phyloP scores from a whole-genome alignment of 495 filamentous ascomycete species.

The Pyrenula aspistea region DNA sequence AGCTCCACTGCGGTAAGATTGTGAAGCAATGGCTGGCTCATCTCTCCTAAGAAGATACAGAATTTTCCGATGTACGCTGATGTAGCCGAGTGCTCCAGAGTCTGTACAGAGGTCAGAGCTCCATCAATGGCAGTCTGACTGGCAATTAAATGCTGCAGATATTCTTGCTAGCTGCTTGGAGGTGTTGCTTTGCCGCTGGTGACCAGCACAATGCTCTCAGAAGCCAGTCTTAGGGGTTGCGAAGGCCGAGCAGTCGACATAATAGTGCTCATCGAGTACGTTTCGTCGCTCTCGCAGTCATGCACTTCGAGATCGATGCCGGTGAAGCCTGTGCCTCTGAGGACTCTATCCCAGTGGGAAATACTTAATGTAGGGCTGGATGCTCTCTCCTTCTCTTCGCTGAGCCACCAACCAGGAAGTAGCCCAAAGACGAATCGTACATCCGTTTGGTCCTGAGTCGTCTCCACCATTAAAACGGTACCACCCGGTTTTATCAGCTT shows the following conservation, averaged over 20 bases:
- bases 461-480: not conserved
- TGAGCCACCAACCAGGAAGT: slow-evolving; percentile 27
- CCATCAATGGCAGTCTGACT: not conserved
- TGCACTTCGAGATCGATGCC: slow-evolving; percentile 6
- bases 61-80: slow-evolving; percentile 5
- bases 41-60: slow-evolving; percentile 23
- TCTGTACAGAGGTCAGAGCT: not conserved
- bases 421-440: slow-evolving; percentile 25
- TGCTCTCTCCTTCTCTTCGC: slow-evolving; percentile 9
- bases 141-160: not conserved
- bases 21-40: slow-evolving; percentile 15
- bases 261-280: slow-evolving; percentile 1
- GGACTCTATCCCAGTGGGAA: slow-evolving; percentile 5
- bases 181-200: slow-evolving; percentile 44
- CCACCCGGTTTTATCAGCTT: slow-evolving; percentile 16
- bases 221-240: not conserved
- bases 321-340: slow-evolving; percentile 5
- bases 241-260: slow-evolving; percentile 1
- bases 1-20: slow-evolving; percentile 6
- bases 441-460: slow-evolving; percentile 11
- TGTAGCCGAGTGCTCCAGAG: not conserved
- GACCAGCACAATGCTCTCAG: slow-evolving; percentile 16
- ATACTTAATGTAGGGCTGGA: slow-evolving; percentile 10
- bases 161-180: slow-evolving; percentile 19
- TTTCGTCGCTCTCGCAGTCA: slow-evolving; percentile 5